Base-by-base conservation (phyloP, 2,329 filamentous ascomycete species). In the Penicillium sp. region DNA sequence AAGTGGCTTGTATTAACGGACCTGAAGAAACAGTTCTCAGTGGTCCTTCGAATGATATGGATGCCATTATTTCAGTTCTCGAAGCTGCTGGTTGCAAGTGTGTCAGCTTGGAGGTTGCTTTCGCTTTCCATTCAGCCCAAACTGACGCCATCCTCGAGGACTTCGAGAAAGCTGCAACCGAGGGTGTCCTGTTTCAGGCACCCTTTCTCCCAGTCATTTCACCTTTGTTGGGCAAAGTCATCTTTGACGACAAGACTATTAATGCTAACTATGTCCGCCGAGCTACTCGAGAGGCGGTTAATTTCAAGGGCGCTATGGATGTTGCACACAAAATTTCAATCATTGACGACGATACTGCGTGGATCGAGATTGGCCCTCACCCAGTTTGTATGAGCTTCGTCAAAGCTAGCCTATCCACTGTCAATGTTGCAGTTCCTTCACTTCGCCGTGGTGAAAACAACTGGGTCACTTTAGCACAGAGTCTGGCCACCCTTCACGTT, bases 1-100 rank as follows among this genome's bases (percentile, higher is more conserved):
- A 81, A 63, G 74, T 84, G 61, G 87, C 90, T n/a, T 93, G 90
- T 74, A 81, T 91, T 68, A 94, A 94, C 64, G 85, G 87, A 0
- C 86, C 87, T 0, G 79, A 84, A 52, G 88, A 90, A 68, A 91
- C 86, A 6, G 90, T 93, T 2, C 78, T 93, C 24, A 84, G 83
- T 61, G 72, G 82, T 20, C 81, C 79, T 52, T 81, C 83, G 52
- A 77, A 85, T 42, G 79, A 87, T 60, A 83, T 88, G 53, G 77
- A 82, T 60, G 75, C 77, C 5, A 75, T 85, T 20, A 78, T 70
- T 60, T 72, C 81, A 12, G 65, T 76, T 33, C 76, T 87, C 3
- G 68, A 74, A n/a, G 68, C 71, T 14, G 75, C 79, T 59, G 82
- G 81, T 2, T 81, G 85, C 71, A 86, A 86, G 70, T 81, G 79